Base-by-base conservation (phyloP, 2,329 filamentous ascomycete species). In the Ceratocystis cubensis region DNA sequence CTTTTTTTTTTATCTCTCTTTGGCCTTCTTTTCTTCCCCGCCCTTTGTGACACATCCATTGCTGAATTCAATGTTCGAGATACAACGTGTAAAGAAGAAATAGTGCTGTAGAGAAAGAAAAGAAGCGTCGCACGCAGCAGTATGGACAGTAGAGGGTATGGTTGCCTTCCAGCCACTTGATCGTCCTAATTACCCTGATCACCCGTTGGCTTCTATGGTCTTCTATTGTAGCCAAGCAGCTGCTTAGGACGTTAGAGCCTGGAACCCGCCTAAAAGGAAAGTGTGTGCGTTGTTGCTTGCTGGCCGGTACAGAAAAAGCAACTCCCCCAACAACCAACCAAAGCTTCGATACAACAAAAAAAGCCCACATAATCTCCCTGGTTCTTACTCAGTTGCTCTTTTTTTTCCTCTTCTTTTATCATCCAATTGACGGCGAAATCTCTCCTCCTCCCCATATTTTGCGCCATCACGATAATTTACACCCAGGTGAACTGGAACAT, bases 331-430 rank as follows among this genome's bases (percentile, higher is more conserved):
- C 64, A 65, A 59, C 22, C 28, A 59, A 46, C 22, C 28, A 59
- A 46, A 33, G 61, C 30, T 63, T 30, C 63, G 22, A 28, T 57
- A 57, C 63, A 65, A 65, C 50, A 65, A 65, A 59, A 62, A 63
- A 56, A 64, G 37, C 53, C 64, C 64, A 61, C 64, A 59, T 65
- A 67, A 44, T 50, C 64, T 59, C 22, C 28, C 61, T 64, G 37
- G 37, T 53, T 63, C 33, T 17, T 63, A 20, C 41, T 63, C 3
- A 37, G 44, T 64, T 44, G 22, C 57, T 66, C 57, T 48, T 57
- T 62, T 64, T 28, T 41, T 69, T 59, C n/a, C 33, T 33, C 56
- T 30, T 59, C 30, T 33, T 59, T 59, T 59, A 59, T 59, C 25
- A n/a, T 48, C 61, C 5, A 48, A 63, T 48, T 20, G 61, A 63